A percentile compares a stretch with the other conserved stretches of the same genome.
phyloP scores from a whole-genome alignment of 1,284 basidiomycete species.

The Cronartium ribicola region DNA sequence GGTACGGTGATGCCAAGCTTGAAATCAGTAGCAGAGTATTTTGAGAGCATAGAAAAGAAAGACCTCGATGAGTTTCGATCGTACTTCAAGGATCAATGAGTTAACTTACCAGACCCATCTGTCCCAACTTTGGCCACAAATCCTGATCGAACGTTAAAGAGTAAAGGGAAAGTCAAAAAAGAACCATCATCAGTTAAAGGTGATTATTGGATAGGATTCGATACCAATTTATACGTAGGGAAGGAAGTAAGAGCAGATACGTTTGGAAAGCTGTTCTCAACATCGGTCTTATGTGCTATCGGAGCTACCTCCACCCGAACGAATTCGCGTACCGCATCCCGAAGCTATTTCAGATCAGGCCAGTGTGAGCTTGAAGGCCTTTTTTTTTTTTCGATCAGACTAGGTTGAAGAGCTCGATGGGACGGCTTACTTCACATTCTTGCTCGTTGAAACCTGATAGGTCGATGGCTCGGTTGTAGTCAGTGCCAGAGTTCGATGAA shows the following conservation, averaged over 20 bases:
- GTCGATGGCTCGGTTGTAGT: conserved; percentile 30
- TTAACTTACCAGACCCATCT: conserved; percentile 60
- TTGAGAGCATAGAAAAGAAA: background rate
- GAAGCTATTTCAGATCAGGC: conserved; percentile 17
- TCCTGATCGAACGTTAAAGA: conserved; percentile 57
- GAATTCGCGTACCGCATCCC: conserved; percentile 21
- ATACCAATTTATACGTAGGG: background rate
- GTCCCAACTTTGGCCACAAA: conserved; percentile 80
- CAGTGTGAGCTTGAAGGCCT: background rate
- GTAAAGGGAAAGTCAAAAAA: background rate
- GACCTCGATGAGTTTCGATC: background rate
- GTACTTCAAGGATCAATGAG: background rate
- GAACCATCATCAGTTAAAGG: background rate
- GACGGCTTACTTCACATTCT: conserved; percentile 29
- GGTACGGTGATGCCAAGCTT: conserved; percentile 69
- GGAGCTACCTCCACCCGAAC: conserved; percentile 21
- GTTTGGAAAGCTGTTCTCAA: conserved; percentile 30
- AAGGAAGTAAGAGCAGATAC: conserved; percentile 5
- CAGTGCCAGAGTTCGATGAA: too few relatives aligned
- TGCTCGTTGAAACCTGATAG: conserved; percentile 37
- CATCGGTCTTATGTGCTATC: conserved; percentile 33
- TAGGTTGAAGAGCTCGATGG: background rate
- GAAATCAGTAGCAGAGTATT: background rate
- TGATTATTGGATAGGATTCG: too few relatives aligned
- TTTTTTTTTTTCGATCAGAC: background rate